Base-by-base conservation (phyloP, 768 basidiomycete species). In the Filobasidium floriforme region DNA sequence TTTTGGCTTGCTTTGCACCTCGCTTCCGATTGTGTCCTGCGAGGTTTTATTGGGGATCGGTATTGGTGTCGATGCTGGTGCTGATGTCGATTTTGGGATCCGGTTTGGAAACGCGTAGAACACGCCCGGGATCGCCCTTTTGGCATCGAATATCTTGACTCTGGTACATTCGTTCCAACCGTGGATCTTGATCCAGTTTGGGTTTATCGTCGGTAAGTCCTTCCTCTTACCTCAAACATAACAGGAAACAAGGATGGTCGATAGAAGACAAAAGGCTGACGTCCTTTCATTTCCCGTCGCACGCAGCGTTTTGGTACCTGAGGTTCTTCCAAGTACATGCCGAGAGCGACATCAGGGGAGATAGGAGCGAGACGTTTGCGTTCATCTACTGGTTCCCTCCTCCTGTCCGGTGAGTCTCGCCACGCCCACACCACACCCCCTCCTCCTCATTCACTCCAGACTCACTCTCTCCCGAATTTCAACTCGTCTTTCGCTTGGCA, bases 331-430 rank as follows among this genome's bases (percentile, higher is more conserved):
- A 98, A 81, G 87, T 88, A 77, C 89, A 88, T 73, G 80, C 84
- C 60, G 77, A 77, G 4, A 82, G 82, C 41, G 84, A 85, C 4
- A 80, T 81, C 70, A 88, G 94, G 73, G 96, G 96, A 22, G 96
- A 99, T 76, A 82, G 92, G 69, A 91, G 89, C 79, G 96, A 99
- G 77, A 97, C 94, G 6, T 99, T 99, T 75, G 87, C 92, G 32
- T 86, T 99, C 73, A 82, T 91, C 19, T 87, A 87, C 66, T 99
- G 93, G 92, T 99, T 99, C 84, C 96, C 96, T 68, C 92, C 93
- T 18, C 86, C 93, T 76, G 79, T 92, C 70, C 90, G 96, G 94
- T 97, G 70, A 78, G 89, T 84, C 59, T 60, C 62, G 19, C 40
- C 18, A 18, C 22, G 26, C 49, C 29, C n/a, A 14, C 26, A 18